Evolutionary conservation across 495 filamentous ascomycete species (phyloP).

Genomic region (Bryoglossum gracile): DNA sequence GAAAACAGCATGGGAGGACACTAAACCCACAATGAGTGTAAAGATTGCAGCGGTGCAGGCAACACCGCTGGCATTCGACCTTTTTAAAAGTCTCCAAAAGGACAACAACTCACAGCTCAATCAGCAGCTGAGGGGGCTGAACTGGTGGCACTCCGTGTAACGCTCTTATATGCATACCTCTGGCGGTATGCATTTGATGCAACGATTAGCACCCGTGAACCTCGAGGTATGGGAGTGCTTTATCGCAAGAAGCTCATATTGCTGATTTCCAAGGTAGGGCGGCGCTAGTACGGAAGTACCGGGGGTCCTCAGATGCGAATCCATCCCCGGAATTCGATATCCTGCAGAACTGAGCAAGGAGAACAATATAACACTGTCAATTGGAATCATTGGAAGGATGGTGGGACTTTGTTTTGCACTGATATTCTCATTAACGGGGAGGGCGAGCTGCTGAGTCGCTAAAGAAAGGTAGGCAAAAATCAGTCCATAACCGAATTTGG

Average conservation of each 20-base stretch:
- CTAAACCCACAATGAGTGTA: no score
- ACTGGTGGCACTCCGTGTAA: conserved; percentile 42
- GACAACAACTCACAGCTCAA: conserved; percentile 31
- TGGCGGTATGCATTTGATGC: conserved; percentile 39
- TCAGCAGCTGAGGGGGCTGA: conserved; percentile 37
- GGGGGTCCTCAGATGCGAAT: conserved; percentile 31
- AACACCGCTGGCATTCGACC: conserved; percentile 36
- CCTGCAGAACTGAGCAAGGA: conserved; percentile 28
- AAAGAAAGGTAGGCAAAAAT: conserved; percentile 40
- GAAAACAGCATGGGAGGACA: no score
- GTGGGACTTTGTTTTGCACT: conserved; percentile 35
- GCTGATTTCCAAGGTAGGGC: no score
- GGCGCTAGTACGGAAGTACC: conserved; percentile 36
- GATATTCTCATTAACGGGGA: conserved; percentile 31
- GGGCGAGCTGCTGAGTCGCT: conserved; percentile 30
- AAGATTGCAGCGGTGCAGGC: conserved; percentile 40
- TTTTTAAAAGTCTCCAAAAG: conserved; percentile 33
- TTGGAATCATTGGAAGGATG: conserved; percentile 39
- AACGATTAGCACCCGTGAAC: conserved; percentile 35
- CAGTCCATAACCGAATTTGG: no score
- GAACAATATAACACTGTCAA: conserved; percentile 29
- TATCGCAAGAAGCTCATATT: no score
- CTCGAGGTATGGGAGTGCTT: conserved; percentile 34
- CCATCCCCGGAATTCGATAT: conserved; percentile 31
- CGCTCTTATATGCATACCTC: conserved; percentile 35